Evolutionary conservation across 768 basidiomycete genomes (phyloP).

Genomic region (Dacryopinax primogenitus): DNA sequence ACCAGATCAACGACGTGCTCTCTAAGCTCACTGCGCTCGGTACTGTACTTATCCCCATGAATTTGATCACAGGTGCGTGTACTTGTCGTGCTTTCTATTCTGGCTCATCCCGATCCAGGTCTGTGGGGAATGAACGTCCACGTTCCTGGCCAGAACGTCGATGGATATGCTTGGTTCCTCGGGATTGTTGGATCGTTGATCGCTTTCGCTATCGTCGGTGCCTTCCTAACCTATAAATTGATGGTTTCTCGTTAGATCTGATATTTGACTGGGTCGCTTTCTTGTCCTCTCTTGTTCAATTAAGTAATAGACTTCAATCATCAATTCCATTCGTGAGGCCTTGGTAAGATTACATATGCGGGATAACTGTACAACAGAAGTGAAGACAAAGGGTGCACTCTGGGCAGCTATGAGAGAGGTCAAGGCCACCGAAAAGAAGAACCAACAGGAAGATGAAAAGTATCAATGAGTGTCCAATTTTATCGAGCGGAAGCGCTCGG

Average conservation of each 20-base stretch:
- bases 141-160: conserved; percentile 70
- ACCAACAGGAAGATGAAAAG: neutral
- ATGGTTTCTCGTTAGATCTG: conserved; percentile 12
- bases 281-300: neutral
- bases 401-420: neutral
- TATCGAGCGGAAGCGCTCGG: neutral
- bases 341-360: neutral
- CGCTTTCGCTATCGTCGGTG: conserved; percentile 65
- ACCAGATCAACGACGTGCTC: conserved; percentile 98
- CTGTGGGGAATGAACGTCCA: conserved; percentile 99
- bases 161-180: conserved; percentile 70
- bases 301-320: neutral
- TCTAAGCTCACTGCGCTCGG: conserved; percentile 94
- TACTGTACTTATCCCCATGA: conserved; percentile 95
- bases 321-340: neutral
- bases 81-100: neutral
- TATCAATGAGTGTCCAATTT: neutral
- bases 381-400: neutral
- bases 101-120: conserved; percentile 34
- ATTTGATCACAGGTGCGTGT: conserved; percentile 71
- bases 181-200: conserved; percentile 71
- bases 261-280: too few relatives aligned
- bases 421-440: neutral
- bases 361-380: conserved; percentile 4
- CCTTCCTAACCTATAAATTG: conserved; percentile 11